Conservation (phyloP, 306 rosid species). For the Hylodesmum podocarpum region DNA sequence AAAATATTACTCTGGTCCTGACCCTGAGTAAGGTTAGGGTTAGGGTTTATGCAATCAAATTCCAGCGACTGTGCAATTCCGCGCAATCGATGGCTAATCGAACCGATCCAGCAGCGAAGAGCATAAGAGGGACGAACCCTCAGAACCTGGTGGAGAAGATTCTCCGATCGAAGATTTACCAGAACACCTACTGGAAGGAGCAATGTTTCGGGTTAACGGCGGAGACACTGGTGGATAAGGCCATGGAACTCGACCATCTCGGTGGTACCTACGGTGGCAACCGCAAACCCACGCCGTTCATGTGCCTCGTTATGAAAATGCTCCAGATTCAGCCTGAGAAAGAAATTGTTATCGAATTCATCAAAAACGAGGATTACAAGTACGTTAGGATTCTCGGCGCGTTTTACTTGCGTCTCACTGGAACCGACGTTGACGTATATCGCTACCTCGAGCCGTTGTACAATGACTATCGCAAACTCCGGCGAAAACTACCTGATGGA, state of each 20-base stretch:
- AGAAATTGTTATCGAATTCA: conserved; percentile 94
- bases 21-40: not conserved
- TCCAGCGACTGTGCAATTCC: not conserved
- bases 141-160: conserved; percentile 96
- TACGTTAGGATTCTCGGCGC: conserved; percentile 95
- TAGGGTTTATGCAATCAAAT: conserved; percentile 27
- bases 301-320: conserved; percentile 98
- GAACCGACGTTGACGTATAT: conserved; percentile 78
- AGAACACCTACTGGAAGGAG: conserved; percentile 95
- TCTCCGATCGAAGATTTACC: conserved; percentile 90
- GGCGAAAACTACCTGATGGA: conserved; percentile 74
- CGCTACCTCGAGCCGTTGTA: conserved; percentile 90
- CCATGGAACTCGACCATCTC: conserved; percentile 96
- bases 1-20: not conserved
- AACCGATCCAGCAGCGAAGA: conserved; percentile 93
- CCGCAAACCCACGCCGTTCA: conserved; percentile 93
- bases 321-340: conserved; percentile 99
- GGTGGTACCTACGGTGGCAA: conserved; percentile 93
- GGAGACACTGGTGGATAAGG: conserved; percentile 92
- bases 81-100: conserved; percentile 77
- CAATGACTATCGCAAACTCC: conserved; percentile 80
- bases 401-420: conserved; percentile 88
- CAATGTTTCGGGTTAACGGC: conserved; percentile 98
- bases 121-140: conserved; percentile 92
- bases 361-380: conserved; percentile 95